Base-by-base conservation (phyloP, 2,329 filamentous ascomycete genomes). In the Pseudogymnoascus sp. region DNA sequence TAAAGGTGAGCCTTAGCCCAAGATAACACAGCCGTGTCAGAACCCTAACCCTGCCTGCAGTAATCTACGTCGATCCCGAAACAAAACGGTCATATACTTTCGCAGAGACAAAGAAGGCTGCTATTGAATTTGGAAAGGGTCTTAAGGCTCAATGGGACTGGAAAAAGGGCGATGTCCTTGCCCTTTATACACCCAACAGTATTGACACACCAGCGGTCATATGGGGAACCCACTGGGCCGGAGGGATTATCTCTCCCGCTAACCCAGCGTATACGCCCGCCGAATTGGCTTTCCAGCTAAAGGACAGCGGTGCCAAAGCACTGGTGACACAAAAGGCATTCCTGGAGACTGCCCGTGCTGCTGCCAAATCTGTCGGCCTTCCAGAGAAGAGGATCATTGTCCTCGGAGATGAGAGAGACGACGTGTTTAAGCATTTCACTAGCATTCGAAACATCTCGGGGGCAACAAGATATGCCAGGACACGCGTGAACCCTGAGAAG, bases 181-280 rank as follows among this genome's bases (percentile, higher is more conserved):
- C 82, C 9, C 79, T 96, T 60, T 96, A 88, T 77, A 87, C 90
- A 3, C 89, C 91, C 28, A 97, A 97, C 72, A 86, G 82, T 72
- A 88, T 97, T 70, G 92, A 97, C 72, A 90, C 87, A 0, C 87
- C 90, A 0, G 78, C 87, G 2, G 74, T 91, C 53, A 90, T 84
- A 73, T 90, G 90, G 78, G 92, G 91, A 28, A 81, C 84, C 8
- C 84, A 88, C 66, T 97, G 90, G 89, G 88, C 90, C 0, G 92
- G 91, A 50, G 91, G 89, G 30, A 78, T 90, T 59, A 76, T 90
- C 9, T 91, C 87, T n/a, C 91, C 92, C 0, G 91, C 90, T 2
- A 97, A 97, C 70, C 91, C 92, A 18, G 85, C 86, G 3, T 96
- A 96, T 75, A 96, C 89, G 0, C 83, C 82, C 11, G 84, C 90